Evolutionary conservation across 805 yeast genomes (phyloP).

Genomic region (Kodamaea hsintzibuensis): DNA sequence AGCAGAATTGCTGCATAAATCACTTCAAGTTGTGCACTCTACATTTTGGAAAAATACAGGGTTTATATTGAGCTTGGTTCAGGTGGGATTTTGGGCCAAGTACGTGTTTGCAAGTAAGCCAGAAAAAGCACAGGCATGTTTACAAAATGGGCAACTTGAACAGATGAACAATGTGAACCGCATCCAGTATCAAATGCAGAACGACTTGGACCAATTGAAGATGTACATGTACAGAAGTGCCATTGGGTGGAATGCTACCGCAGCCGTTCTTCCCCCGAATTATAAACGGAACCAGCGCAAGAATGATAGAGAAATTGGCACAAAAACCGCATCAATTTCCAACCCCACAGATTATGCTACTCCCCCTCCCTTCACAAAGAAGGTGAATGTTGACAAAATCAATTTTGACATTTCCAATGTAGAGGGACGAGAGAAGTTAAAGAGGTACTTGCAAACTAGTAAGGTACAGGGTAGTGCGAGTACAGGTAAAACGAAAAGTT

Average conservation of each 20-base stretch:
- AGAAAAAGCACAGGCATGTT: no score
- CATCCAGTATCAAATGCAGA: background rate
- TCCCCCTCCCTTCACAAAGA: background rate
- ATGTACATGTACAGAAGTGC: background rate
- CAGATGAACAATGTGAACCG: no score
- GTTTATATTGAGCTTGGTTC: background rate
- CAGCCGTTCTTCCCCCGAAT: constrained; percentile 1
- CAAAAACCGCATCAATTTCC: background rate
- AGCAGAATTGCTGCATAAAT: background rate
- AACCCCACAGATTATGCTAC: background rate
- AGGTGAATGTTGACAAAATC: background rate
- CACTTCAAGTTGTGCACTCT: background rate
- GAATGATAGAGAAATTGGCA: background rate
- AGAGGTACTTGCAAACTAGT: background rate
- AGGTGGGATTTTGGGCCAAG: background rate
- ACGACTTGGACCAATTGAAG: background rate
- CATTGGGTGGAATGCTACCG: background rate
- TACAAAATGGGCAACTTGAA: no score
- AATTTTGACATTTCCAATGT: constrained; percentile 7
- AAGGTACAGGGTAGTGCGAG: background rate
- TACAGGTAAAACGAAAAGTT: background rate
- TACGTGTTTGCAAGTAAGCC: background rate
- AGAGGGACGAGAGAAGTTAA: constrained; percentile 3
- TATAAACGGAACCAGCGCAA: background rate
- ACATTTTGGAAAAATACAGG: background rate